Conservation (phyloP, 192 early-diverging fungal genomes). For the Ambispora gerdemannii region DNA sequence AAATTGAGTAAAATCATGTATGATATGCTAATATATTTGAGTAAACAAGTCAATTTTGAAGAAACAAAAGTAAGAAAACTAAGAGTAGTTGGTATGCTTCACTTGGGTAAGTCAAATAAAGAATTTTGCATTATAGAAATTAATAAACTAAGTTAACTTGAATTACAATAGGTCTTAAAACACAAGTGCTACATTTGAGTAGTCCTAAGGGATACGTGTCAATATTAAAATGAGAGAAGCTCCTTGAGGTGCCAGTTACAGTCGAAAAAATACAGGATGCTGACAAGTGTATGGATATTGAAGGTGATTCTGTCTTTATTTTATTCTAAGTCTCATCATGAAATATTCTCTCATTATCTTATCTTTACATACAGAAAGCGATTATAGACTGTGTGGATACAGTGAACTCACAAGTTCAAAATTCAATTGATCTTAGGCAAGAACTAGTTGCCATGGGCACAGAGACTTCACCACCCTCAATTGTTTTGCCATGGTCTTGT, state of each 20-base stretch:
- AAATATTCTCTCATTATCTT: conserved; percentile 20
- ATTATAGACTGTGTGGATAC: conserved; percentile 12
- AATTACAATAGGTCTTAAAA: conserved; percentile 20
- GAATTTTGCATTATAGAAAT: background rate
- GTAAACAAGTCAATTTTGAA: conserved; percentile 3
- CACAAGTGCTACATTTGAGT: conserved; percentile 17
- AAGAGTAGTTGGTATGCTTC: background rate
- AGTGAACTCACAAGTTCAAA: conserved; percentile 8
- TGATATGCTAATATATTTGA: conserved; percentile 24
- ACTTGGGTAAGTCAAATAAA: conserved; percentile 15
- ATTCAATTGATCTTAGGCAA: background rate
- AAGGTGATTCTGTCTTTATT: conserved; percentile 6
- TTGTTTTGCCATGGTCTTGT: conserved; percentile 14
- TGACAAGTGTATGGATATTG: no score
- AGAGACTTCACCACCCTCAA: conserved; percentile 1
- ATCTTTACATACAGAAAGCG: conserved; percentile 20
- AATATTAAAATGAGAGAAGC: conserved; percentile 33
- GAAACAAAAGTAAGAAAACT: conserved; percentile 9
- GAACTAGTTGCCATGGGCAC: conserved; percentile 17
- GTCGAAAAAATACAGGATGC: no score
- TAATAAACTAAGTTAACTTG: conserved; percentile 18
- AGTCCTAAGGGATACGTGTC: conserved; percentile 24
- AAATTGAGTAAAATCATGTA: conserved; percentile 27
- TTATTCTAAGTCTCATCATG: background rate
- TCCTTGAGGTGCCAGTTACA: no score